Conservation (phyloP, 441 rosid genomes). For the Brassica hybrid region DNA sequence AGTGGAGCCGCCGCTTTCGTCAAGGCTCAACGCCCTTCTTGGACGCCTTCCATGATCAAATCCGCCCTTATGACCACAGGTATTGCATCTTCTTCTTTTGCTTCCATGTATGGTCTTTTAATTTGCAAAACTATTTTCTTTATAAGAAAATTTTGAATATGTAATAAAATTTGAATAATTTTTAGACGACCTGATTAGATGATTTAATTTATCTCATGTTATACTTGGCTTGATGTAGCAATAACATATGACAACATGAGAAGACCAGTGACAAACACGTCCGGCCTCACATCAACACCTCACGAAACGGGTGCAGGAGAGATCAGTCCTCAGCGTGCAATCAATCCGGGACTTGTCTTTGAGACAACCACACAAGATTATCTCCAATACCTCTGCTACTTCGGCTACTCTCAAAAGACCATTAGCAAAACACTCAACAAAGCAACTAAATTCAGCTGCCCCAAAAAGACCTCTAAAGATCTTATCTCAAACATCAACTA, state of each 20-base stretch:
- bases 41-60: slow-evolving; percentile 76
- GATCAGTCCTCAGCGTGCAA: slow-evolving; percentile 60
- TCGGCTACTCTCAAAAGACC: slow-evolving; percentile 55
- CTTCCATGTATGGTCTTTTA: background rate
- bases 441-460: slow-evolving; percentile 54
- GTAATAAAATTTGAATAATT: background rate
- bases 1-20: slow-evolving; percentile 72
- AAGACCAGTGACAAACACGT: slow-evolving; percentile 51
- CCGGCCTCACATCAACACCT: slow-evolving; percentile 51
- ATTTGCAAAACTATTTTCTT: background rate
- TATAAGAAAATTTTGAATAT: too few relatives aligned
- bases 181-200: background rate
- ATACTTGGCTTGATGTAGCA: slow-evolving; percentile 52
- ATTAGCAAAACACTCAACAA: slow-evolving; percentile 51
- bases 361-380: slow-evolving; percentile 60
- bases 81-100: slow-evolving; percentile 23
- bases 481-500: slow-evolving; percentile 72
- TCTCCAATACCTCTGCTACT: slow-evolving; percentile 65
- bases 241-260: slow-evolving; percentile 52
- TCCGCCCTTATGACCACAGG: slow-evolving; percentile 92
- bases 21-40: slow-evolving; percentile 56
- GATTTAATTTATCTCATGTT: background rate
- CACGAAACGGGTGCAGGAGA: slow-evolving; percentile 79
- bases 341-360: slow-evolving; percentile 74
- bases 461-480: slow-evolving; percentile 37